phyloP scores from a whole-genome alignment of 2,329 filamentous ascomycete species.

The Cordyceps militaris region DNA sequence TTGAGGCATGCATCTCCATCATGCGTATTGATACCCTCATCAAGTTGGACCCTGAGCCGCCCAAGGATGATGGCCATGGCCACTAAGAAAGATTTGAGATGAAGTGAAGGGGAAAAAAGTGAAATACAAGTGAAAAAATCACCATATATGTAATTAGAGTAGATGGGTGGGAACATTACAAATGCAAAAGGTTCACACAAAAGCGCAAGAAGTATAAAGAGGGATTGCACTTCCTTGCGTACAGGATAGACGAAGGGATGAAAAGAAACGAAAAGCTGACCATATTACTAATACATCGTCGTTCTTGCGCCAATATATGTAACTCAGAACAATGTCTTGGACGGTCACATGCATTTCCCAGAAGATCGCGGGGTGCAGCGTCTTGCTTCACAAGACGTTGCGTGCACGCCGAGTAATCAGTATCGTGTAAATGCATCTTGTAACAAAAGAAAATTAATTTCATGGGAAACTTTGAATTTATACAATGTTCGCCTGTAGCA shows the following conservation, averaged over 20 bases:
- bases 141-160: constrained; percentile 10
- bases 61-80: constrained; percentile 72
- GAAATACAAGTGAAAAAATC: constrained; percentile 13
- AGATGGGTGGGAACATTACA: constrained; percentile 3
- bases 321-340: too few relatives aligned
- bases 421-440: neutral
- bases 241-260: constrained; percentile 2
- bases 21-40: constrained; percentile 99
- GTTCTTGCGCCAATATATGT: neutral
- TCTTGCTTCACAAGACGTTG: neutral
- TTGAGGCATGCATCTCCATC: constrained; percentile 97
- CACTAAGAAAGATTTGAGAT: constrained; percentile 48
- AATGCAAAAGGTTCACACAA: neutral
- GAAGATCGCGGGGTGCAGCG: neutral
- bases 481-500: constrained; percentile 15
- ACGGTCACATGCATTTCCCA: neutral
- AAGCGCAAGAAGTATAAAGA: neutral
- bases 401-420: neutral
- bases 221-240: neutral
- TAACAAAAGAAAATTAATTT: constrained; percentile 13
- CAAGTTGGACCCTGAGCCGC: constrained; percentile 88
- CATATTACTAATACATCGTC: neutral
- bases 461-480: constrained; percentile 13
- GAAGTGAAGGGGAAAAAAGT: constrained; percentile 11
- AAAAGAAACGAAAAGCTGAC: neutral